Conservation (phyloP, 352 stramenopile species). For the Globisporangium yorkense region DNA sequence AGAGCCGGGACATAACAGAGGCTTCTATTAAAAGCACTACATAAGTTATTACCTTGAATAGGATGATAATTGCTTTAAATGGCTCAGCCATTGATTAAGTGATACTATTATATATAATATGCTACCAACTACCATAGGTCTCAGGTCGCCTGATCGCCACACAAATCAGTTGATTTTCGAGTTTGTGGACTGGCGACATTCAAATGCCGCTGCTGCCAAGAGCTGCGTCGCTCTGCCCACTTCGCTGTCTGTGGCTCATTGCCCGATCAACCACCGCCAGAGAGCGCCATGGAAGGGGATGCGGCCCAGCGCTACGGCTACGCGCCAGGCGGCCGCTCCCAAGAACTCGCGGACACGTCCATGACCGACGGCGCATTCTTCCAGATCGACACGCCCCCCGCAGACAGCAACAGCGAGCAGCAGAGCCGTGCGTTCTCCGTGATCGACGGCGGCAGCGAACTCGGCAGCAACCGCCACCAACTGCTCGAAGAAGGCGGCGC, state of each 20-base stretch:
- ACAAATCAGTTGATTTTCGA: neutral
- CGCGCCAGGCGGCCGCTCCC: neutral
- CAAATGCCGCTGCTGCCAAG: too few species aligned
- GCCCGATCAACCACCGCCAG: neutral
- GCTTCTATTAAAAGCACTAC: neutral
- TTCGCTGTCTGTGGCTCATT: neutral
- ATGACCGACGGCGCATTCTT: conserved; percentile 16
- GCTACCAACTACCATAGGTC: neutral
- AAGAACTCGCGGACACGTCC: conserved; percentile 13
- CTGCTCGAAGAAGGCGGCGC: neutral
- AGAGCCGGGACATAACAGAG: neutral
- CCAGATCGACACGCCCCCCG: conserved; percentile 9
- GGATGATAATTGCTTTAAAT: neutral
- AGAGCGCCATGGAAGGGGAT: conserved; percentile 1
- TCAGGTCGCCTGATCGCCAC: too few species aligned
- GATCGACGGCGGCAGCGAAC: conserved; percentile 4
- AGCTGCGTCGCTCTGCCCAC: neutral
- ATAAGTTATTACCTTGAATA: neutral
- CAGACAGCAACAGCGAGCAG: neutral
- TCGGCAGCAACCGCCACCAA: neutral
- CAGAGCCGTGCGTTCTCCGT: conserved; percentile 6
- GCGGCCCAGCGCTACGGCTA: conserved; percentile 13
- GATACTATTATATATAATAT: neutral
- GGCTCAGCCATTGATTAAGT: neutral
- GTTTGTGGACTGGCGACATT: neutral